phyloP scores from a whole-genome alignment of 179 eudicot genomes.

The Beta macrorhiza region DNA sequence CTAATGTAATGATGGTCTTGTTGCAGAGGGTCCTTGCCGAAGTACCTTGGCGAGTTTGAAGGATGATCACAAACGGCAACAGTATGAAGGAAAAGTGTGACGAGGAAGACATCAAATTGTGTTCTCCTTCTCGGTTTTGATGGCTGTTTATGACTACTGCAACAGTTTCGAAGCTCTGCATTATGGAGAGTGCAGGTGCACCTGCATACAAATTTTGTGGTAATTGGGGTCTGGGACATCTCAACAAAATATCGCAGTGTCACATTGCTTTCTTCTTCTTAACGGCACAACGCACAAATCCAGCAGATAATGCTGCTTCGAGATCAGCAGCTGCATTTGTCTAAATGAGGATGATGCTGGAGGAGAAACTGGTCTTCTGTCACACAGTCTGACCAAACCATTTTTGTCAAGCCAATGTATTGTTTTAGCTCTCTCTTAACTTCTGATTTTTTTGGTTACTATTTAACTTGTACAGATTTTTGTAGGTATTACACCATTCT shows the following conservation, averaged over 20 bases:
- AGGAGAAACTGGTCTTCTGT: too few relatives aligned
- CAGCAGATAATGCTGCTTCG: not conserved
- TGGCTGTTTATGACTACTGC: not conserved
- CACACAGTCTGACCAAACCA: too few relatives aligned
- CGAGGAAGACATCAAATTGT: not conserved
- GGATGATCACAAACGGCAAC: slow-evolving; percentile 74
- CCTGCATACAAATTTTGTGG: slow-evolving; percentile 7
- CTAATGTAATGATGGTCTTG: slow-evolving; percentile 10
- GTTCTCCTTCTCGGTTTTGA: not conserved
- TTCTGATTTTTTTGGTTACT: too few relatives aligned
- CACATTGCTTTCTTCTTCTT: not conserved
- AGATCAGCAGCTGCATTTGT: not conserved
- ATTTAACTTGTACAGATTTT: too few relatives aligned
- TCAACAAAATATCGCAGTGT: not conserved
- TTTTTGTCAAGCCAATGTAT: too few relatives aligned
- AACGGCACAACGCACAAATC: not conserved
- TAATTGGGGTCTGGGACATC: not conserved
- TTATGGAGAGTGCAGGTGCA: not conserved
- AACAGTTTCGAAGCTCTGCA: not conserved
- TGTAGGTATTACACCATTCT: too few relatives aligned
- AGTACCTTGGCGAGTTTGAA: slow-evolving; percentile 76
- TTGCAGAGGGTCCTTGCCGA: slow-evolving; percentile 97
- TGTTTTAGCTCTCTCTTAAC: not conserved
- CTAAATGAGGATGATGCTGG: not conserved
- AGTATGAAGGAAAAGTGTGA: slow-evolving; percentile 89